Percentiles rank a stretch among this genome's conserved stretches.
Evolutionary conservation across 805 yeast genomes (phyloP).

Genomic region (Nakazawaea anatomiae): DNA sequence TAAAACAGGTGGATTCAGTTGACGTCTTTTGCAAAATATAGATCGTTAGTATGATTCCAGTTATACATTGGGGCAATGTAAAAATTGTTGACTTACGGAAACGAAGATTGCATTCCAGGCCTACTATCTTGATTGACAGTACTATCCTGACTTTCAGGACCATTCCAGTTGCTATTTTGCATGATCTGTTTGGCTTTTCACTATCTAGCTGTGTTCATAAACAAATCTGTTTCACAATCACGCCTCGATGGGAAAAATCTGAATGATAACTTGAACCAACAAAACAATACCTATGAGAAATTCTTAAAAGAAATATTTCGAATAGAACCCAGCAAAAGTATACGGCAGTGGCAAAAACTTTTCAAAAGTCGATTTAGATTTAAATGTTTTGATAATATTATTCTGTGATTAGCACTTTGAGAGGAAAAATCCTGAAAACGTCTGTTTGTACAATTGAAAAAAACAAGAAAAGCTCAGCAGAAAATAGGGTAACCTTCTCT

Average conservation of each 20-base stretch:
- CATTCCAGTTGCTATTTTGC: constrained; percentile 16
- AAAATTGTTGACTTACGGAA: constrained; percentile 17
- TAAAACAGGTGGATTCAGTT: constrained; percentile 42
- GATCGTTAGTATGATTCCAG: not conserved
- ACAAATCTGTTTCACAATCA: not conserved
- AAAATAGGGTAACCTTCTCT: not conserved
- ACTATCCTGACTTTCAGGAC: constrained; percentile 9
- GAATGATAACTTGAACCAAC: not conserved
- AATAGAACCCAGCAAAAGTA: not conserved
- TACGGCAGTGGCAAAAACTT: not conserved
- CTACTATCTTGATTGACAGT: constrained; percentile 15
- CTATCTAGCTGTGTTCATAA: not conserved
- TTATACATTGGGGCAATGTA: not conserved
- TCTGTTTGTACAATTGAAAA: not conserved
- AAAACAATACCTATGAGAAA: no score
- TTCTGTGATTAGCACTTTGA: not conserved
- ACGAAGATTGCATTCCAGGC: constrained; percentile 21
- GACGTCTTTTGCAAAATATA: constrained; percentile 34
- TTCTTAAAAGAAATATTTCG: no score
- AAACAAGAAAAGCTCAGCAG: not conserved
- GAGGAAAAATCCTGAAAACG: not conserved
- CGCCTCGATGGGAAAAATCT: not conserved
- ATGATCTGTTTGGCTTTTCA: not conserved
- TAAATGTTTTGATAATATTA: not conserved
- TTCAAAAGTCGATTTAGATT: not conserved